Base-by-base conservation (phyloP, 2,329 filamentous ascomycete species). In the Eutypa lata region DNA sequence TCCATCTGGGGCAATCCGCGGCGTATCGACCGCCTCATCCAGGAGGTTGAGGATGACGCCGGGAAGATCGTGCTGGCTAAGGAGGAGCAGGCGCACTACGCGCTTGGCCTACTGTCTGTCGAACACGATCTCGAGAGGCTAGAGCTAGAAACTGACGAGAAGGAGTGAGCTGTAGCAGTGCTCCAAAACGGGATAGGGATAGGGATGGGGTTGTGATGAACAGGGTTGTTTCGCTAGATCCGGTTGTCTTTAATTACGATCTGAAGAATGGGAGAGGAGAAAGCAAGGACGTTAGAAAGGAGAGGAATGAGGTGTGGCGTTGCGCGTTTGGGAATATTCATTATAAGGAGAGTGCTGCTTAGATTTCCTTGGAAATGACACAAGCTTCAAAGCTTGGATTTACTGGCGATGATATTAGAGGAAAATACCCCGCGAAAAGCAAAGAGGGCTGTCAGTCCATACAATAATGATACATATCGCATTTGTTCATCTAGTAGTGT, bases 41-140 rank as follows among this genome's bases (percentile, higher is more conserved):
- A 74, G 52, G 76, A 80, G 64, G 66, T 78, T 7, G 70, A 69
- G 38, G 67, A 65, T 1, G 71, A 73, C 3, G 72, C 53, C n/a
- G 44, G 58, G 47, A 69, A 74, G 58, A 63, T 92, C 11, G 79
- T 86, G 21, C 73, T 88, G n/a, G 80, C 80, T 46, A 79, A 80
- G 58, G 78, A 77, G 8, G 83, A 89, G 61, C 78, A 84, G 60
- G 77, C 88, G 3, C 84, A 87, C 61, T 91, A 88, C 74, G 91
- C 90, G 1, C 79, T 95, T 67, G 92, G 92, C 1, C 65, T 96
- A 53, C 71, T 96, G 56, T 85, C 84, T 2, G 80, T 90, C n/a
- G 89, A 95, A 63, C 82, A 87, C 52, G 90, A 95, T 68, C 76
- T 94, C 57, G 78, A 84, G 57, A 77, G 74, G 61, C 69, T 90